Conservation (phyloP, 768 basidiomycete species). For the Xerocomellus amylosporus region DNA sequence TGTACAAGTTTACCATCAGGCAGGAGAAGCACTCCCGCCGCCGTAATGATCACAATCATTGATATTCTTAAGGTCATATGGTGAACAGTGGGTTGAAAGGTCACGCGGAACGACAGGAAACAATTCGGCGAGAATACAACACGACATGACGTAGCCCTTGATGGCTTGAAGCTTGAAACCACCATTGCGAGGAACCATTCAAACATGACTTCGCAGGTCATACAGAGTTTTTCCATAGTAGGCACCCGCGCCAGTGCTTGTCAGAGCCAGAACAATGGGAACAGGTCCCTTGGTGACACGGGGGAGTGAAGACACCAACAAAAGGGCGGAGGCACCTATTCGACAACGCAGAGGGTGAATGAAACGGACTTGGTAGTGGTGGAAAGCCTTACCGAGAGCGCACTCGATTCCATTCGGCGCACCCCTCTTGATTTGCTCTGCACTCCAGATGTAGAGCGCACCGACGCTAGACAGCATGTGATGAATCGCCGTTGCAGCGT, state of each 20-base stretch:
- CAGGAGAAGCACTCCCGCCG: neutral
- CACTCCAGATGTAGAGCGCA: conserved; percentile 75
- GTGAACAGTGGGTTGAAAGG: neutral
- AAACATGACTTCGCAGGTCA: conserved; percentile 26
- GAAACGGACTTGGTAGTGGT: neutral
- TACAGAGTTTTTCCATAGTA: conserved; percentile 70
- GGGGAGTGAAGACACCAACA: conserved; percentile 72
- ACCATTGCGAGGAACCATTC: neutral
- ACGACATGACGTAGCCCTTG: neutral
- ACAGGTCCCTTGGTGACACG: conserved; percentile 73
- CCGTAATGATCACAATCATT: neutral
- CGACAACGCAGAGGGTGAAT: neutral
- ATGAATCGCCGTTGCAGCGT: neutral
- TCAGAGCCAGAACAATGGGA: conserved; percentile 58
- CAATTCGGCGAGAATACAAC: conserved; percentile 12
- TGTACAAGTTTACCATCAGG: conserved; percentile 15
- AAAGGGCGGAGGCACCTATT: conserved; percentile 71
- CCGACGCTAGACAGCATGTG: conserved; percentile 56
- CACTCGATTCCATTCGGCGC: conserved; percentile 71
- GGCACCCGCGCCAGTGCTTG: conserved; percentile 55
- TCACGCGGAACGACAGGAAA: neutral
- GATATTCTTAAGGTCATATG: neutral
- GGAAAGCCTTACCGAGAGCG: conserved; percentile 60
- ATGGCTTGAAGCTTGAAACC: neutral
- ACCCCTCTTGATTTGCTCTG: conserved; percentile 70